Evolutionary conservation across 306 rosid genomes (phyloP), one percentile per base, ranked within the genome.

Genomic region (Inga laurina): DNA sequence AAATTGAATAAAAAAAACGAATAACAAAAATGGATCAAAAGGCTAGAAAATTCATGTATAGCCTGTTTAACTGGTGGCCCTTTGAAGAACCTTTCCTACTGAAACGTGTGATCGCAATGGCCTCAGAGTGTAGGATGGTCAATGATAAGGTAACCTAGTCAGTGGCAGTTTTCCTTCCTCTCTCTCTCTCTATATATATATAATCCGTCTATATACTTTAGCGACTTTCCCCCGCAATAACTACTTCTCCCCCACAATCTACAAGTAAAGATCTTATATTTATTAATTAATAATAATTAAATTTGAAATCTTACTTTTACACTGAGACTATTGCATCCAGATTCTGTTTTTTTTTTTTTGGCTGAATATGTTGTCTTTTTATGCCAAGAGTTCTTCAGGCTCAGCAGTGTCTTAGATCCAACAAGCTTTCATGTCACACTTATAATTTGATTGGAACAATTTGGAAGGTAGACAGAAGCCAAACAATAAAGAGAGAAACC

Each of bases 51-150:
- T 10, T 27, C 68, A 82, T 79, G 71, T 11, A 14, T 19, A 18
- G 34, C 70, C 56, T 48, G n/a, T 80, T 79, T 83, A 66, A 73
- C 72, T 67, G 90, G 85, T 52, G 37, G 57, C 74, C 15, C 80
- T 75, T 74, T 30, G 73, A 52, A 79, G 86, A 86, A 86, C 79
- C 84, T 86, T 59, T 82, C 48, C 82, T 78, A 39, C 82, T 69
- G 32, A 66, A 67, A 86, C 74, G n/a, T 67, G 82, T 67, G 57
- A 72, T 85, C 45, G 30, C 73, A 66, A 57, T 54, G 30, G 82
- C 83, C 85, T 78, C 66, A 64, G 61, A 1, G 1, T 59, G 64
- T 45, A 5, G 69, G 45, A 8, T 43, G 30, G 75, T 19, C 62
- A 74, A 82, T 46, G n/a, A 56, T 8, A 76, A 69, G 70, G 62